Evolutionary conservation across 2,329 filamentous ascomycete species (phyloP), one percentile per base, ranked within the genome.

Genomic region (Elsinoe arachidis): DNA sequence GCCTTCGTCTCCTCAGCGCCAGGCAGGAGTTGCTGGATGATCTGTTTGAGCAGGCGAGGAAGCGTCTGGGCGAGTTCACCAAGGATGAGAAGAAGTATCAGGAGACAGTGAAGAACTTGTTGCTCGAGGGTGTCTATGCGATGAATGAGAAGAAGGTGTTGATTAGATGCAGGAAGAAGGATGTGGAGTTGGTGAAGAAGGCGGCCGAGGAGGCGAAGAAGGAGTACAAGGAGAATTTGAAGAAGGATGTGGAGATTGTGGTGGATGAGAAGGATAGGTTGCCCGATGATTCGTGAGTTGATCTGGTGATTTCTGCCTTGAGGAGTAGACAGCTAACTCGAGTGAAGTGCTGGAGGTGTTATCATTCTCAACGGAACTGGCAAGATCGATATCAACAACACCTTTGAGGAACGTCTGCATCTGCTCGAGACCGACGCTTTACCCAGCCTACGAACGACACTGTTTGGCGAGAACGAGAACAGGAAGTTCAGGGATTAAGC

Each of bases 321-420:
- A 44, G 58, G 26, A 5, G 5, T 34, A 19, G 10, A 5, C 34
- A 4, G n/a, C 23, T 44, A 71, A 65, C 10, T 19, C 26, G 21
- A 35, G 47, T 60, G 61, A 64, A 97, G 93, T 67, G 80, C 90
- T 60, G 93, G 93, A 60, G 93, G 93, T 66, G 80, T 95, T 58
- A 72, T 82, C 59, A 84, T 99, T 63, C 75, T 95, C 57, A 90
- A 91, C 63, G 86, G 87, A 64, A 80, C 80, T 63, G 93, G 93
- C 71, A 96, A 92, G 80, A 97, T 99, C 71, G 90, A 96, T 68
- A 92, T 99, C 73, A 91, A 96, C 82, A 97, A 99, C 79, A 97
- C 93, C 57, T 88, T 97, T 65, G 93, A 97, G 71, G 88, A 95
- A 70, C 85, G 93, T 64, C 79, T 99, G 73, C 82, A 81, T 68